Conservation (phyloP, 2,329 filamentous ascomycete genomes). For the Aspergillus cejpii region DNA sequence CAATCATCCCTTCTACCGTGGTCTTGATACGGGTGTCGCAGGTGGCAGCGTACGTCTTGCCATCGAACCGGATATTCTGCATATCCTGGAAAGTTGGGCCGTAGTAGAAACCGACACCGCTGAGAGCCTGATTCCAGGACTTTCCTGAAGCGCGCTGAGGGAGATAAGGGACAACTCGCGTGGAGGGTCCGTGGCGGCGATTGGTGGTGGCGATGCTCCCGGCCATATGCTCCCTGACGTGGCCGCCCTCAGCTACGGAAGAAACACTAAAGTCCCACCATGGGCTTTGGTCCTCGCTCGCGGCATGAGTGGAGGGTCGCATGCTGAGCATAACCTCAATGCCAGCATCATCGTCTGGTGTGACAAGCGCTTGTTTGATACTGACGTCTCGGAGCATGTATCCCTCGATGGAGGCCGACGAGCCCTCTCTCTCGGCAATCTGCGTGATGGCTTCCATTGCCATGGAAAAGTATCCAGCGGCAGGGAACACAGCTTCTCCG, state of each 20-base stretch:
- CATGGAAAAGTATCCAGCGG: conserved; percentile 25
- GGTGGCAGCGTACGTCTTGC: not conserved
- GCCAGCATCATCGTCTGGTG: conserved; percentile 8
- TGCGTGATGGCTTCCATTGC: conserved; percentile 22
- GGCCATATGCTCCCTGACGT: not conserved
- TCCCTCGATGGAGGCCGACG: not conserved
- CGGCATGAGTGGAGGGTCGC: not conserved
- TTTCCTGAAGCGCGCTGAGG: not conserved
- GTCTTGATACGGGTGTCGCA: not conserved
- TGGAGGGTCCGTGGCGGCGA: not conserved
- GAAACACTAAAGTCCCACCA: not conserved
- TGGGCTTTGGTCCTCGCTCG: too few species aligned
- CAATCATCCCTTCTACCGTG: not conserved
- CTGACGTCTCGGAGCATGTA: conserved; percentile 17
- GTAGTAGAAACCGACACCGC: conserved; percentile 10
- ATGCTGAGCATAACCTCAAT: conserved; percentile 8
- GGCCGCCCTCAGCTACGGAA: not conserved
- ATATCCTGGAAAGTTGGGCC: conserved; percentile 9
- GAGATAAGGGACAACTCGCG: not conserved
- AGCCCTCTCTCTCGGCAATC: conserved; percentile 2
- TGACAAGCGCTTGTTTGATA: conserved; percentile 18
- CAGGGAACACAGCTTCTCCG: conserved; percentile 22
- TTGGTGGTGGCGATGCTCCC: not conserved
- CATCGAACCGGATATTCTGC: not conserved
- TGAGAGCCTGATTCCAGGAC: conserved; percentile 7